These are phyloP conservation scores for Kazachstania psychrophila DNA, from an alignment of 805 yeast genomes.

Conservation along the genomic window DNA sequence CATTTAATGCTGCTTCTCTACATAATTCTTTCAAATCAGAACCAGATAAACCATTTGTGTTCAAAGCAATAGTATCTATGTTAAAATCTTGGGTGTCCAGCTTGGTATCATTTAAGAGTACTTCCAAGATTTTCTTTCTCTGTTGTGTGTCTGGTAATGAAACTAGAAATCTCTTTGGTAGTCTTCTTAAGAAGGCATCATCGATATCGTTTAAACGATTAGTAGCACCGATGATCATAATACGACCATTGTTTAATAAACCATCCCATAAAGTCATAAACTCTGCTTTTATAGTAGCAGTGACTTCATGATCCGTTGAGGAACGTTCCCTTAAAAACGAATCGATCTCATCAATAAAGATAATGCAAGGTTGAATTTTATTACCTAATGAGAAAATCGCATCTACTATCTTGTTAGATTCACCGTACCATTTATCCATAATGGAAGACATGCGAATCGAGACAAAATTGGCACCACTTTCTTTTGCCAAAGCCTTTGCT, in stretches of 20 bases:
- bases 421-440: constrained; percentile 98
- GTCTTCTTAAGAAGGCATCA: constrained; percentile 80
- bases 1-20: constrained; percentile 84
- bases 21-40: constrained; percentile 86
- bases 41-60: constrained; percentile 76
- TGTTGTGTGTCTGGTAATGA: constrained; percentile 61
- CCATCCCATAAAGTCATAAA: constrained; percentile 99
- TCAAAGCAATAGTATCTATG: constrained; percentile 45
- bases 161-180: constrained; percentile 84
- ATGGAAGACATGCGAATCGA: constrained; percentile 87
- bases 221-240: constrained; percentile 89
- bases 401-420: constrained; percentile 85
- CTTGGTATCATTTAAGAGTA: constrained; percentile 56
- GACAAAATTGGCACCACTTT: constrained; percentile 83
- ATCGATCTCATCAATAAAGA: constrained; percentile 93
- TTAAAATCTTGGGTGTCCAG: constrained; percentile 50
- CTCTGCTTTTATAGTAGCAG: constrained; percentile 89
- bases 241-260: constrained; percentile 61
- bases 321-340: constrained; percentile 83
- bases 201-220: constrained; percentile 89
- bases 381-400: constrained; percentile 85
- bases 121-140: constrained; percentile 58
- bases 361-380: constrained; percentile 87
- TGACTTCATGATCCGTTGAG: constrained; percentile 85
- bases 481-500: constrained; percentile 89